phyloP scores from a whole-genome alignment of 2,329 filamentous ascomycete species.

The Periconia macrospinosa region DNA sequence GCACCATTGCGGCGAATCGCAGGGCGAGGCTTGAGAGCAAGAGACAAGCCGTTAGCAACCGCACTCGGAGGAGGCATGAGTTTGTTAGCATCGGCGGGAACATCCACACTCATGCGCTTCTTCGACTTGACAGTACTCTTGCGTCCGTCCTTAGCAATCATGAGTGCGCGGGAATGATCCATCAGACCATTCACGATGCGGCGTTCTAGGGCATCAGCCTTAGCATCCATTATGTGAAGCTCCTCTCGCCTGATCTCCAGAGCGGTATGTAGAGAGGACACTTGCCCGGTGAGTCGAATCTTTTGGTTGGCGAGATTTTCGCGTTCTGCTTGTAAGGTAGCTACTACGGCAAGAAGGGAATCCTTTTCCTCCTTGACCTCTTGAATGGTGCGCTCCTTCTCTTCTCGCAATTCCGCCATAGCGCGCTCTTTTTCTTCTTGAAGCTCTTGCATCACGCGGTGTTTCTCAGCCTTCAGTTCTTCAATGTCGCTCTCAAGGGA shows the following conservation, averaged over 20 bases:
- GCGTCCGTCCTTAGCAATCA: slow-evolving; percentile 67
- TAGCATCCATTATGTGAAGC: slow-evolving; percentile 84
- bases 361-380: slow-evolving; percentile 49
- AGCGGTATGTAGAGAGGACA: slow-evolving; percentile 89
- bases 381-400: slow-evolving; percentile 36
- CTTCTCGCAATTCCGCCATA: slow-evolving; percentile 38
- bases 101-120: slow-evolving; percentile 36
- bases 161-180: slow-evolving; percentile 89
- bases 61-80: slow-evolving; percentile 37
- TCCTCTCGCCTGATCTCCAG: slow-evolving; percentile 87
- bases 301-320: slow-evolving; percentile 79
- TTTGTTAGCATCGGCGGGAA: slow-evolving; percentile 39
- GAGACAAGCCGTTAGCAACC: slow-evolving; percentile 38
- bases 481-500: slow-evolving; percentile 54
- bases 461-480: slow-evolving; percentile 49
- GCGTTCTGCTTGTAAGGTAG: slow-evolving; percentile 66
- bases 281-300: slow-evolving; percentile 77
- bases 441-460: slow-evolving; percentile 38
- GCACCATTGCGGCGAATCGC: slow-evolving; percentile 44
- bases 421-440: slow-evolving; percentile 47
- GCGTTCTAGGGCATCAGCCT: slow-evolving; percentile 86
- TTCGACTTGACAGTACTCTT: slow-evolving; percentile 40
- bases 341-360: slow-evolving; percentile 55
- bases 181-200: slow-evolving; percentile 94
- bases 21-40: slow-evolving; percentile 56